Conservation (phyloP, 2,329 filamentous ascomycete genomes). For the Zasmidium angulare region DNA sequence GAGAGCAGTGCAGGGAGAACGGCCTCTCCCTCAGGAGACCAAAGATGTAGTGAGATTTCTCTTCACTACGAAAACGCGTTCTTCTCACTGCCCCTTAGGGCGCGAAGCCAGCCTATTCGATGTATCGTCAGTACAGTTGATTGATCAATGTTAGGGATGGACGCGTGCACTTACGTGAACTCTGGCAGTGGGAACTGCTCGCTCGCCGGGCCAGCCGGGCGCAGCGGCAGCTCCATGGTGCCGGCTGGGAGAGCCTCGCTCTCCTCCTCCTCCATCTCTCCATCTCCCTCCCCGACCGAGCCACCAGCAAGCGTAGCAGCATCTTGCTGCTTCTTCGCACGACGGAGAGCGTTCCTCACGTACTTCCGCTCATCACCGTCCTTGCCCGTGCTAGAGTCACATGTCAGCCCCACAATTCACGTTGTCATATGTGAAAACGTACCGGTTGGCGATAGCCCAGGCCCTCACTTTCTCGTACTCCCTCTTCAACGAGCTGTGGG, state of each 20-base stretch:
- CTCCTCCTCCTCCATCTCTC: not conserved
- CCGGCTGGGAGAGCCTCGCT: not conserved
- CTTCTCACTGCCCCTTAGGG: not conserved
- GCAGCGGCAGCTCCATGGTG: not conserved
- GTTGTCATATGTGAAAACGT: not conserved
- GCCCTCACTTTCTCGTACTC: not conserved
- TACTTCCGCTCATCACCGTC: not conserved
- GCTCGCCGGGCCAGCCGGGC: not conserved
- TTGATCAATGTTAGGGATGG: not conserved
- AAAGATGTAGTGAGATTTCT: not conserved
- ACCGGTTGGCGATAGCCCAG: not conserved
- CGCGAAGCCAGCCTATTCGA: not conserved
- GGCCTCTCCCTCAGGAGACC: not conserved
- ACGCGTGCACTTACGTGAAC: not conserved
- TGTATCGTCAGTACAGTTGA: not conserved
- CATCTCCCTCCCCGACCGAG: not conserved
- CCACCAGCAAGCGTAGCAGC: not conserved
- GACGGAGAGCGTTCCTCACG: not conserved
- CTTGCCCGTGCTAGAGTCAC: not conserved
- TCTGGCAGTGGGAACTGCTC: not conserved
- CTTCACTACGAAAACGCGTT: not conserved
- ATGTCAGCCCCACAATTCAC: not conserved
- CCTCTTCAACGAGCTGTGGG: not conserved
- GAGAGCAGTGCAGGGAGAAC: not conserved
- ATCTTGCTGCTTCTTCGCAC: not conserved